These are phyloP conservation scores for Candida glucosophila DNA, from an alignment of 1,139 yeast genomes.

Conservation along the genomic window DNA sequence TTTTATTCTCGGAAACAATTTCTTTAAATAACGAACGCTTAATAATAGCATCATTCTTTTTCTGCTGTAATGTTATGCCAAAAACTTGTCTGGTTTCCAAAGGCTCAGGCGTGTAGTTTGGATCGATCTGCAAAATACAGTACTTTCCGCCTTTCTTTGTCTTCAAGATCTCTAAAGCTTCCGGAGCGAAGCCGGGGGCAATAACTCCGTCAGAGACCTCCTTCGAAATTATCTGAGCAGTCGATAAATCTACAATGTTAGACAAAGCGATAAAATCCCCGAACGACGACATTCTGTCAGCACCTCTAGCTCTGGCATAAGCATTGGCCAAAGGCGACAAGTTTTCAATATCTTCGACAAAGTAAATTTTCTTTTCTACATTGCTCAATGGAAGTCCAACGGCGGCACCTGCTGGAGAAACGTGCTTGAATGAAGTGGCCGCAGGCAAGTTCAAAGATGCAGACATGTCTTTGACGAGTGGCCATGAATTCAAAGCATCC, in stretches of 20 bases:
- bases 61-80: conserved; percentile 91
- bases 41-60: conserved; percentile 95
- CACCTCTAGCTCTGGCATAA: conserved; percentile 98
- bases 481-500: conserved; percentile 98
- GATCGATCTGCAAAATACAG: conserved; percentile 93
- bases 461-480: conserved; percentile 90
- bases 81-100: conserved; percentile 91
- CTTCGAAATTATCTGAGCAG: conserved; percentile 93
- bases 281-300: conserved; percentile 98
- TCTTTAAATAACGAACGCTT: conserved; percentile 82
- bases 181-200: conserved; percentile 94
- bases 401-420: conserved; percentile 98
- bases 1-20: conserved; percentile 80
- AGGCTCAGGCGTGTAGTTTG: conserved; percentile 76
- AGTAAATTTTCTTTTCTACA: conserved; percentile 88
- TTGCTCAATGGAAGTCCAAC: conserved; percentile 90
- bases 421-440: conserved; percentile 98
- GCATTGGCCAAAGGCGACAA: conserved; percentile 95
- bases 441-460: conserved; percentile 95
- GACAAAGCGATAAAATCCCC: conserved; percentile 98
- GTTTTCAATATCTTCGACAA: conserved; percentile 90
- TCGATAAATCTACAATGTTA: conserved; percentile 90
- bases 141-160: conserved; percentile 97
- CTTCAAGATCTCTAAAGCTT: conserved; percentile 78
- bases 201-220: conserved; percentile 98